These are phyloP conservation scores for Penicillium sumatraense DNA, from an alignment of 2,329 filamentous ascomycete species.

Conservation along the genomic window DNA sequence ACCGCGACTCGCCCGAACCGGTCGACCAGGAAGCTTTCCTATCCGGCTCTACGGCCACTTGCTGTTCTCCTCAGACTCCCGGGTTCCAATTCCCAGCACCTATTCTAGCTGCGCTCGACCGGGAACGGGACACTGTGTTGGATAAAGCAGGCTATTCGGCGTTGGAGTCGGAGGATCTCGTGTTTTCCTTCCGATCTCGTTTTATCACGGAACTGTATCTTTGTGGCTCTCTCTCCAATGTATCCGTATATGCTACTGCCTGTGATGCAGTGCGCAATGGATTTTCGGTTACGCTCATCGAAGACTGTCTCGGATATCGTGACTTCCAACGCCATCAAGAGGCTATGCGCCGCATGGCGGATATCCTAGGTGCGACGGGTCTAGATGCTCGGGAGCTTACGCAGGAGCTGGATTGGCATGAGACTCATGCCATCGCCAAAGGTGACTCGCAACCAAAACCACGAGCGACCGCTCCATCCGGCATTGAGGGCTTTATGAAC, in stretches of 20 bases:
- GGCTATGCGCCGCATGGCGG: constrained; percentile 71
- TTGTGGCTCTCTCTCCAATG: constrained; percentile 82
- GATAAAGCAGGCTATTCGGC: constrained; percentile 87
- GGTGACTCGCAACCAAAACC: constrained; percentile 20
- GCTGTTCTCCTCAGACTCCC: constrained; percentile 45
- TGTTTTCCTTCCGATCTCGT: constrained; percentile 78
- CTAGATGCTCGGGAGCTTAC: constrained; percentile 65
- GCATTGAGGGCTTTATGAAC: constrained; percentile 42
- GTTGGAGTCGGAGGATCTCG: constrained; percentile 73
- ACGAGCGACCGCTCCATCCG: constrained; percentile 28
- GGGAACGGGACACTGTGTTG: constrained; percentile 57
- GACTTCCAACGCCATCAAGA: constrained; percentile 69
- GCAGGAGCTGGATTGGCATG: constrained; percentile 48
- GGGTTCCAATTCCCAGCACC: constrained; percentile 57
- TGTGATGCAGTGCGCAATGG: constrained; percentile 88
- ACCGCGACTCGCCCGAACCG: constrained; percentile 24
- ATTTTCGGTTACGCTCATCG: constrained; percentile 80
- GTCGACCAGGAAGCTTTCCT: constrained; percentile 51
- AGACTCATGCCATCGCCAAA: constrained; percentile 44
- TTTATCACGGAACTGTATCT: constrained; percentile 89
- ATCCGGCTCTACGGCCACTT: constrained; percentile 36
- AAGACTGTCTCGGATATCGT: constrained; percentile 86
- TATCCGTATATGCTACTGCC: constrained; percentile 89
- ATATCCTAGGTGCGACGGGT: constrained; percentile 74
- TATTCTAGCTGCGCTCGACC: constrained; percentile 55